Base-by-base conservation (phyloP, 345 rosid genomes). In the Angophora floribunda region DNA sequence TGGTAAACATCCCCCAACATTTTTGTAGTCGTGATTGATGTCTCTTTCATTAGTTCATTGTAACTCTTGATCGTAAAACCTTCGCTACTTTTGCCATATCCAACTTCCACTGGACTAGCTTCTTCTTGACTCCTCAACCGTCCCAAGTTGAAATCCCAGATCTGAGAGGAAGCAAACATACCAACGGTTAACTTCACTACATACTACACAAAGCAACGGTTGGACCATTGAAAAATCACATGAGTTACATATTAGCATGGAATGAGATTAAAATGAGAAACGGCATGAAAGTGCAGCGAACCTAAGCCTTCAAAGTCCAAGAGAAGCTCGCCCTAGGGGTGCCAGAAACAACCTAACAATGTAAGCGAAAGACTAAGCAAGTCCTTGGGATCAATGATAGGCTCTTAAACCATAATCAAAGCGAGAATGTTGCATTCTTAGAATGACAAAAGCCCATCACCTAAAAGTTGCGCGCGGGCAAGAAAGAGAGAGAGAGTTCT, bases 111-210 rank as follows among this genome's bases (percentile, higher is more conserved):
- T 22, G 88, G 59, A 79, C 87, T 90, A 86, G 92, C 89, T 63
- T 94, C 96, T 87, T 94, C 95, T 6, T 89, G 89, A 87, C 87
- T 91, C 89, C 96, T 94, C 87, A 88, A 87, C 65, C 90, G 93
- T 85, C 98, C 99, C 79, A 93, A 92, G 90, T 94, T 89, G 91
- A 96, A 96, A 93, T 97, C 99, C 99, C 98, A 97, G 92, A 97
- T 94, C 99, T 97, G 82, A 70, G 82, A 70, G 82, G 82, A 70
- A 70, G 82, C 82, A 70, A 70, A 36, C 24, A 70, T 17, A 36
- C 47, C 44, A 70, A 70, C 13, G 4, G 82, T 70, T 70, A 70
- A 47, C 26, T 36, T 70, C 47, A 70, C 82, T 70, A 70, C 82
- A 5, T 70, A 21, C 7, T 70, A 36, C 82, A 36, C 82, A 36